phyloP scores from a whole-genome alignment of 805 yeast species.

The Naumovozyma dairenensis region DNA sequence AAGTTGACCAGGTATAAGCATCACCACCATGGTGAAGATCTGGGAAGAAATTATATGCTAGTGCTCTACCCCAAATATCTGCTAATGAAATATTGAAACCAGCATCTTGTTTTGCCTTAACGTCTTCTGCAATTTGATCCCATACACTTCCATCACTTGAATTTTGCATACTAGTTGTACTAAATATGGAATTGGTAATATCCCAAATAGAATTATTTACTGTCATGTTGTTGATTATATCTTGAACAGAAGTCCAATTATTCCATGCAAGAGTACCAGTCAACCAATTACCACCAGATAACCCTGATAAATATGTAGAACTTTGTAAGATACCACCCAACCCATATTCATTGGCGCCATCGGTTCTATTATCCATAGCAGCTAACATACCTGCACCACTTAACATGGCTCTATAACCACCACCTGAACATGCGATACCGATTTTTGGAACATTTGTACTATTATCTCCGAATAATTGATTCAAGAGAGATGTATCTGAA shows the following conservation, averaged over 20 bases:
- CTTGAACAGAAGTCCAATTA: slow-evolving; percentile 64
- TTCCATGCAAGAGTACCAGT: slow-evolving; percentile 60
- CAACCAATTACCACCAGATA: slow-evolving; percentile 84
- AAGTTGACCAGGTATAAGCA: slow-evolving; percentile 48
- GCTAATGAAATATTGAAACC: slow-evolving; percentile 63
- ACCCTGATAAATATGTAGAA: slow-evolving; percentile 62
- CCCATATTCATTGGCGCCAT: slow-evolving; percentile 42
- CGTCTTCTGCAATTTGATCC: slow-evolving; percentile 42
- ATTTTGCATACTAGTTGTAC: slow-evolving; percentile 54
- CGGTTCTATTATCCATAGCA: slow-evolving; percentile 69
- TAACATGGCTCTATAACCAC: slow-evolving; percentile 86
- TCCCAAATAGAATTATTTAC: slow-evolving; percentile 51
- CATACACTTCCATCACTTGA: slow-evolving; percentile 43
- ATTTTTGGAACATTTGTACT: slow-evolving; percentile 28
- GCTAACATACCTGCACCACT: slow-evolving; percentile 76
- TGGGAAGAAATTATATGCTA: slow-evolving; percentile 66
- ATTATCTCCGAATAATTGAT: slow-evolving; percentile 14
- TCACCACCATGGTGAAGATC: slow-evolving; percentile 52
- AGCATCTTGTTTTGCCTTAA: slow-evolving; percentile 44
- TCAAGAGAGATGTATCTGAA: slow-evolving; percentile 9
- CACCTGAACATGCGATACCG: slow-evolving; percentile 66
- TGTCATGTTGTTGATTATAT: slow-evolving; percentile 35
- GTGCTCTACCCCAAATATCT: slow-evolving; percentile 72
- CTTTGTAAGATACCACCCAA: slow-evolving; percentile 70
- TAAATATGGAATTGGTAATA: slow-evolving; percentile 48